phyloP scores from a whole-genome alignment of 2,329 filamentous ascomycete species.

The Hymenoscyphus infarciens region DNA sequence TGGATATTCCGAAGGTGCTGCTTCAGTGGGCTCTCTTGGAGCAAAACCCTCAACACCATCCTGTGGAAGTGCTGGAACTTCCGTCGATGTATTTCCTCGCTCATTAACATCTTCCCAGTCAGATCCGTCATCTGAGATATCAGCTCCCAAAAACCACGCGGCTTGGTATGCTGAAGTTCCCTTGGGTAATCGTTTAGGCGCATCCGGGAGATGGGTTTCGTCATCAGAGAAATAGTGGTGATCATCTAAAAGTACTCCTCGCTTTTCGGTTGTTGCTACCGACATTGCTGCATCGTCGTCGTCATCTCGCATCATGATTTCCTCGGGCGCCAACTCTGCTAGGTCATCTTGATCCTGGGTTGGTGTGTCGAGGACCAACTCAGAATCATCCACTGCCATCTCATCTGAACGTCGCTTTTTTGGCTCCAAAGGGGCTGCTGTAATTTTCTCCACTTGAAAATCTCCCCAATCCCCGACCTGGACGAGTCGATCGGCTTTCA shows the following conservation, averaged over 20 bases:
- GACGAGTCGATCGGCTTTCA: conserved; percentile 86
- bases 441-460: conserved; percentile 88
- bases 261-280: conserved; percentile 53
- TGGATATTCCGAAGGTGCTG: conserved; percentile 81
- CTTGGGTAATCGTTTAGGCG: conserved; percentile 74
- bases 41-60: conserved; percentile 75
- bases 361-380: conserved; percentile 65
- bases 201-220: conserved; percentile 56
- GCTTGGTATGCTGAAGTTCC: conserved; percentile 93
- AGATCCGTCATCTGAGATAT: conserved; percentile 76
- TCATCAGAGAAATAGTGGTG: conserved; percentile 98
- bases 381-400: conserved; percentile 64
- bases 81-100: conserved; percentile 51
- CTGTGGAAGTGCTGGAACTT: conserved; percentile 64
- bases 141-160: conserved; percentile 80
- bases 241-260: conserved; percentile 90
- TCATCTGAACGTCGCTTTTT: conserved; percentile 60
- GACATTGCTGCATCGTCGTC: conserved; percentile 49
- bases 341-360: conserved; percentile 79
- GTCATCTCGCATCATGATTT: conserved; percentile 74
- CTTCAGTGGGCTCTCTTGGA: conserved; percentile 68
- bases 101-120: conserved; percentile 72
- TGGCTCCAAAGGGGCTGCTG: conserved; percentile 64
- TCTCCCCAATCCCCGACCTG: conserved; percentile 93
- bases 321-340: conserved; percentile 80